Conservation (phyloP, 306 rosid species). For the Prunus mira region DNA sequence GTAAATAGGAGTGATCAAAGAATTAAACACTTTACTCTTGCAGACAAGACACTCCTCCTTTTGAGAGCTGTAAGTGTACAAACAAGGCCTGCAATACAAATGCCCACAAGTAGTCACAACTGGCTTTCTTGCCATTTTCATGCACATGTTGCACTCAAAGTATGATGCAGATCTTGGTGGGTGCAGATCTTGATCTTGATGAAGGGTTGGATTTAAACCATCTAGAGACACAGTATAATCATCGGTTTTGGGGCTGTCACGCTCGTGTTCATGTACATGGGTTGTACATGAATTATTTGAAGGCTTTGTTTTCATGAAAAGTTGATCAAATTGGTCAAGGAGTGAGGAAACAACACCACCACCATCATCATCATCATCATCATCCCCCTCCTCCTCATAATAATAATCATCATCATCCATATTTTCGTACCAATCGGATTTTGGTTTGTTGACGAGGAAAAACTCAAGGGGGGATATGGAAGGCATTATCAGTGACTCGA, state of each 20-base stretch:
- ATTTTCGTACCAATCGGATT: too few relatives aligned
- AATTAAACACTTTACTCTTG: background rate
- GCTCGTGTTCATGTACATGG: background rate
- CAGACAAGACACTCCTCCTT: background rate
- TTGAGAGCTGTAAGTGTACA: background rate
- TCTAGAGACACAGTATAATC: background rate
- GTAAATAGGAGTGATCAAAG: background rate
- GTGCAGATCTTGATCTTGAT: background rate
- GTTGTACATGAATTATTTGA: too few relatives aligned
- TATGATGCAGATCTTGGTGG: background rate
- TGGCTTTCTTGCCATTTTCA: background rate
- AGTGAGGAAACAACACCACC: too few relatives aligned
- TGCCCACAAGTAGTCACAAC: conserved; percentile 9
- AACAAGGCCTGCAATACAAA: background rate
- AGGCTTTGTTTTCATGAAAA: too few relatives aligned
- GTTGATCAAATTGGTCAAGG: too few relatives aligned
- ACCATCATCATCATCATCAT: too few relatives aligned
- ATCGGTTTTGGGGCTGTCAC: background rate
- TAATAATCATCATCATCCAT: too few relatives aligned
- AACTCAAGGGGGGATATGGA: too few relatives aligned
- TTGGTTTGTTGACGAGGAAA: too few relatives aligned
- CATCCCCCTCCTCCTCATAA: too few relatives aligned
- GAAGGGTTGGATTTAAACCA: background rate
- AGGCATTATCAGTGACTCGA: too few relatives aligned
- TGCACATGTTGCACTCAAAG: background rate